Percentiles rank a stretch among this genome's conserved stretches.
Evolutionary conservation across 768 basidiomycete species (phyloP).

Genomic region (Krasilnikovozyma curviuscula): DNA sequence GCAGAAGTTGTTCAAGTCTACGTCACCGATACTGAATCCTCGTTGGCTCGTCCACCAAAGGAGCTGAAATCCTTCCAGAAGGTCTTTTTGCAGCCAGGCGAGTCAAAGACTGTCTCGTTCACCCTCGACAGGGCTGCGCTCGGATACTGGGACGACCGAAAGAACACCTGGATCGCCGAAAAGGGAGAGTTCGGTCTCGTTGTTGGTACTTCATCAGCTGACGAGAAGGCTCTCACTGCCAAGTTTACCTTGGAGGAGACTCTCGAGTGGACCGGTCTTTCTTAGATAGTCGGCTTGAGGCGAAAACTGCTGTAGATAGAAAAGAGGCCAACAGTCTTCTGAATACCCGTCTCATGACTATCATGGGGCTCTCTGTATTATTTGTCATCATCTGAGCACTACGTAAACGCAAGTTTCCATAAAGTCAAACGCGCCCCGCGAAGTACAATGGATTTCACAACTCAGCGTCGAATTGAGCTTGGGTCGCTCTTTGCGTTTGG

Average conservation of each 20-base stretch:
- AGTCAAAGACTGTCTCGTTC: slow-evolving; percentile 18
- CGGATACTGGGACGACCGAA: slow-evolving; percentile 34
- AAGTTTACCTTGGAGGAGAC: slow-evolving; percentile 7
- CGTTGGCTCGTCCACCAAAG: slow-evolving; percentile 36
- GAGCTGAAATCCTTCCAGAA: slow-evolving; percentile 33
- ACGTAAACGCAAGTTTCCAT: too few relatives aligned
- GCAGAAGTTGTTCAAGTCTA: slow-evolving; percentile 52
- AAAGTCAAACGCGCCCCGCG: too few relatives aligned
- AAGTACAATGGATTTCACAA: too few relatives aligned
- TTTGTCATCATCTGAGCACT: too few relatives aligned
- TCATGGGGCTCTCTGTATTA: too few relatives aligned
- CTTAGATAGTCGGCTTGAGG: too few relatives aligned
- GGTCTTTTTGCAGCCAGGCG: slow-evolving; percentile 14
- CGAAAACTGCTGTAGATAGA: too few relatives aligned
- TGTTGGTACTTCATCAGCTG: slow-evolving; percentile 33
- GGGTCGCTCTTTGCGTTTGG: too few relatives aligned
- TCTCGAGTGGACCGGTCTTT: slow-evolving; percentile 16
- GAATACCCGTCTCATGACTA: too few relatives aligned
- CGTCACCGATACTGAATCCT: slow-evolving; percentile 33
- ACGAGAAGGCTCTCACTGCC: slow-evolving; percentile 21
- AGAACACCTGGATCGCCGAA: slow-evolving; percentile 34
- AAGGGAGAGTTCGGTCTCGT: slow-evolving; percentile 32
- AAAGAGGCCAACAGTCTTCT: too few relatives aligned
- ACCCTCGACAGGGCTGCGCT: slow-evolving; percentile 19
- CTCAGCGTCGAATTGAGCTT: too few relatives aligned